Base-by-base conservation (phyloP, 192 early-diverging fungal species). In the Umbelopsis isabellina region DNA sequence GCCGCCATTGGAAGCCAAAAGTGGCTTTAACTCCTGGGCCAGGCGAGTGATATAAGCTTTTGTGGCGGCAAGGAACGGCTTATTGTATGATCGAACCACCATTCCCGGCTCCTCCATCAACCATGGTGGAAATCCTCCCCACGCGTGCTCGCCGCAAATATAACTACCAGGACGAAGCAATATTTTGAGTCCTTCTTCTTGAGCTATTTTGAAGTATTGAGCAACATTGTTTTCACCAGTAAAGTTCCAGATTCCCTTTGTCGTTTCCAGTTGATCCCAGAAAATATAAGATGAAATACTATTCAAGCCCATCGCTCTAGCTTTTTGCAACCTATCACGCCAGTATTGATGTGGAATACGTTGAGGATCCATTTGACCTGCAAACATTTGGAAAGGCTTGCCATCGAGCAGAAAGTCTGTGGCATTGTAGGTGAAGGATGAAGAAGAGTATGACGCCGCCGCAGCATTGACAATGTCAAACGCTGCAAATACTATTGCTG, bases 1-100 rank as follows among this genome's bases (percentile, higher is more conserved):
- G 0, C 88, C 88, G n/a, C 88, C 88, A 21, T 80, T 61, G 27
- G 55, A n/a, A 12, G 33, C 55, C 15, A 61, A 30, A 25, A 61
- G 55, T 4, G 55, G 55, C 30, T 61, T 33, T 25, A 61, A 25
- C 33, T 61, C 55, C 16, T 61, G 21, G 13, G 55, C 30, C 12
- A 61, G 25, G 3, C 55, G 55, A 1, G 55, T 61, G 25, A 61
- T 61, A 61, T 61, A 61, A 0, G 55, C 21, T 2, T 61, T 61
- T 33, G 55, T 61, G 30, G 68, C 53, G 71, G 82, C 47, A 13
- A 49, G 25, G 35, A 66, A 49, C 8, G 68, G 44, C 9, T 61
- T 35, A 33, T 70, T 61, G 68, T 70, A 51, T 8, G 47, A 47
- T 66, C 65, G 65, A 66, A 66, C 65, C 0, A 66, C 65, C 65